These are phyloP conservation scores for Parastagonospora avenae DNA, from an alignment of 2,329 filamentous ascomycete species.

Conservation along the genomic window DNA sequence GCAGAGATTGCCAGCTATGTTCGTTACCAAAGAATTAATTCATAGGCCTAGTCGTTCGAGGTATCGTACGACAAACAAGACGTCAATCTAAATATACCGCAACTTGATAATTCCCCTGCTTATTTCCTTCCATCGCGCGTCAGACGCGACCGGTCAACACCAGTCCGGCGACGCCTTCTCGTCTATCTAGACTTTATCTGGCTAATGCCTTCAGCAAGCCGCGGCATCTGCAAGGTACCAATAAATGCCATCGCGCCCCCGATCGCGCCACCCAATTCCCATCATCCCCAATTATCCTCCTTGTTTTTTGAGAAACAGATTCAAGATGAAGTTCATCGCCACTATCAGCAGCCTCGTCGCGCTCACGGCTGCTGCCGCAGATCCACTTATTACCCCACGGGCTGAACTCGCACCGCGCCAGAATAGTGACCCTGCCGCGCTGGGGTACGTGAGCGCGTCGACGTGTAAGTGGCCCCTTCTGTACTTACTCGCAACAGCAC, in stretches of 20 bases:
- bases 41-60: no score
- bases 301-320: no score
- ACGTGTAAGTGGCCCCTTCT: constrained; percentile 17
- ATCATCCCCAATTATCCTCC: no score
- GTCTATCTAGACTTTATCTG: constrained; percentile 9
- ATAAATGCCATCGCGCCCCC: not conserved
- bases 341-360: constrained; percentile 10
- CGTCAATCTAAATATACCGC: no score
- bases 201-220: constrained; percentile 3
- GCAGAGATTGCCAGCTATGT: no score
- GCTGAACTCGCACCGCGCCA: constrained; percentile 24
- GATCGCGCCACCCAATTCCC: no score
- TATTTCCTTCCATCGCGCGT: not conserved
- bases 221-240: constrained; percentile 9
- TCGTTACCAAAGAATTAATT: no score
- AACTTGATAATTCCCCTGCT: not conserved
- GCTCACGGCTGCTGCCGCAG: constrained; percentile 15
- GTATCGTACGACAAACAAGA: no score
- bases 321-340: constrained; percentile 16
- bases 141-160: not conserved
- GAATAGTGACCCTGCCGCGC: constrained; percentile 20
- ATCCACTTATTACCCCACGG: constrained; percentile 26
- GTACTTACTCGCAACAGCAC: not conserved
- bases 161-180: not conserved
- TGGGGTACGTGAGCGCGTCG: constrained; percentile 27